Conservation (phyloP, 208 protist species). For the Trypanosoma mega region DNA sequence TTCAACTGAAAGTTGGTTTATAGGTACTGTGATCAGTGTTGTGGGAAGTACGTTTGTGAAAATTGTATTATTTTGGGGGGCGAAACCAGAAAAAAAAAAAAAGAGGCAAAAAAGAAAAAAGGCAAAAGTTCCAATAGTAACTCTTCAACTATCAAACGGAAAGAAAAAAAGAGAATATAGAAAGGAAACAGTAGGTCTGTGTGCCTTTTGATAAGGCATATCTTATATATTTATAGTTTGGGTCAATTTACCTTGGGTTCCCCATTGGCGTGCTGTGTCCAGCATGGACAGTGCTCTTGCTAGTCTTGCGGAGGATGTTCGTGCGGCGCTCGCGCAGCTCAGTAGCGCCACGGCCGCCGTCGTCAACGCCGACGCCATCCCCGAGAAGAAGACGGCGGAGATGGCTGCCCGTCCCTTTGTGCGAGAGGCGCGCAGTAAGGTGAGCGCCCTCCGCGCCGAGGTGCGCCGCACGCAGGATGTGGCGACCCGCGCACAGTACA, state of each 20-base stretch:
- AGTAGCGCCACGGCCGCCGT: constrained; percentile 47
- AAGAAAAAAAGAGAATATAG: too few relatives aligned
- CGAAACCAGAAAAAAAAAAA: constrained; percentile 10
- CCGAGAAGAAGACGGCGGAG: constrained; percentile 73
- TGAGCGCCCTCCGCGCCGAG: constrained; percentile 63
- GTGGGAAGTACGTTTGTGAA: too few relatives aligned
- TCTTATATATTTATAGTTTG: too few relatives aligned
- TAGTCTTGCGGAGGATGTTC: constrained; percentile 35
- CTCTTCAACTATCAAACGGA: too few relatives aligned
- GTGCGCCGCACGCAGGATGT: constrained; percentile 60
- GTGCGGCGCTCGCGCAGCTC: constrained; percentile 39
- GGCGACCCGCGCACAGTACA: constrained; percentile 39
- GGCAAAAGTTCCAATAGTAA: too few relatives aligned
- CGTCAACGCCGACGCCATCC: constrained; percentile 39
- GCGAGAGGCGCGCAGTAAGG: constrained; percentile 65
- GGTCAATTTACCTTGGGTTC: too few relatives aligned
- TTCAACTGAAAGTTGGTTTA: too few relatives aligned
- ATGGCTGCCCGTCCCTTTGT: constrained; percentile 56
- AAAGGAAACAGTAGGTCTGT: too few relatives aligned
- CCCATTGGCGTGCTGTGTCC: too few relatives aligned
- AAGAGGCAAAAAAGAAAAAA: constrained; percentile 1
- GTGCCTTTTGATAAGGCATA: too few relatives aligned
- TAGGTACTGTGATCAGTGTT: too few relatives aligned
- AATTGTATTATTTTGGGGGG: too few relatives aligned
- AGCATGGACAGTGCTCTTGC: constrained; percentile 7